These are phyloP conservation scores for Penicillium coffeae DNA, from an alignment of 495 filamentous ascomycete genomes.

Conservation along the genomic window DNA sequence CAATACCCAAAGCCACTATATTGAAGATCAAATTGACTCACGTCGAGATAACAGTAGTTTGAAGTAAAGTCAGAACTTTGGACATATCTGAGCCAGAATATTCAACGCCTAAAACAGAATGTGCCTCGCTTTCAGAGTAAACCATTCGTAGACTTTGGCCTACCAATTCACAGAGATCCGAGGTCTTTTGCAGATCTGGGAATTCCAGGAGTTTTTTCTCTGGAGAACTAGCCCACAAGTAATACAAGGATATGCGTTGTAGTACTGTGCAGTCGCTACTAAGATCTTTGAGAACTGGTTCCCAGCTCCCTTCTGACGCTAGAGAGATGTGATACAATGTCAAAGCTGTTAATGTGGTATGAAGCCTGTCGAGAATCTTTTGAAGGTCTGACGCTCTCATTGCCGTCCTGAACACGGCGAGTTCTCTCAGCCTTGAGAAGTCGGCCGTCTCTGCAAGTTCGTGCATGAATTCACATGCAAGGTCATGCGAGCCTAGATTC, in stretches of 20 bases:
- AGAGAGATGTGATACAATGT: constrained; percentile 22
- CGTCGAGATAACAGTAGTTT: constrained; percentile 1
- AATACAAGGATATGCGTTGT: constrained; percentile 20
- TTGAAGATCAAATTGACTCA: neutral
- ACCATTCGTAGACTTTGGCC: constrained; percentile 14
- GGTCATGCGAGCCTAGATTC: constrained; percentile 22
- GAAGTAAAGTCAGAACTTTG: constrained; percentile 16
- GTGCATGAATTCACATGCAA: constrained; percentile 27
- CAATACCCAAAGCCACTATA: too few relatives aligned
- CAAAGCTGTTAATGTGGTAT: constrained; percentile 10
- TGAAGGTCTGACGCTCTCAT: constrained; percentile 15
- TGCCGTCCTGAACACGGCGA: constrained; percentile 21
- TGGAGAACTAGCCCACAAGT: constrained; percentile 19
- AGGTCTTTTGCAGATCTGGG: constrained; percentile 16
- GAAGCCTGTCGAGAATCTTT: constrained; percentile 12
- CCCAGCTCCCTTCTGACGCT: constrained; percentile 14
- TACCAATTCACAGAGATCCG: constrained; percentile 2
- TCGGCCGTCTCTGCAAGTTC: constrained; percentile 19
- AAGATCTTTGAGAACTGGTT: constrained; percentile 13
- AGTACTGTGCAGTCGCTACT: constrained; percentile 8
- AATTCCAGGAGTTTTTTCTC: constrained; percentile 17
- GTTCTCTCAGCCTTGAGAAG: constrained; percentile 18
- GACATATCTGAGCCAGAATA: constrained; percentile 24
- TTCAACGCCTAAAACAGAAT: constrained; percentile 19
- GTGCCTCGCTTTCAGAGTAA: constrained; percentile 20